Base-by-base conservation (phyloP, 2,329 filamentous ascomycete genomes). In the Didymella glomerata region DNA sequence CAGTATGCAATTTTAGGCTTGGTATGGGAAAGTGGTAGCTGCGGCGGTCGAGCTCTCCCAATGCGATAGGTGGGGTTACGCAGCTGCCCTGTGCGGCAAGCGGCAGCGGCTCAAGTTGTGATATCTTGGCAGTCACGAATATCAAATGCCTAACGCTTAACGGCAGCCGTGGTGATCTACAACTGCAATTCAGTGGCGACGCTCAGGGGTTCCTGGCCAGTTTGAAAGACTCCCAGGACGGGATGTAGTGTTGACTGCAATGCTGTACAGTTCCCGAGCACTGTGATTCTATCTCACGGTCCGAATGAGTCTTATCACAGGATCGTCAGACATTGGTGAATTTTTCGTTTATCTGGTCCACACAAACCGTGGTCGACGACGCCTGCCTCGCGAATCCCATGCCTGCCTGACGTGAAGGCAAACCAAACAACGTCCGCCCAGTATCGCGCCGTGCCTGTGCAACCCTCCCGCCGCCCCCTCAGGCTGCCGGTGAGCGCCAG, bases 31-130 rank as follows among this genome's bases (percentile, higher is more conserved):
- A 50, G 27, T 32, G 46, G 46, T 41, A 41, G 50, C 46, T 54
- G 56, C 22, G 40, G 24, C 30, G 56, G 36, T 53, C 36, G 44
- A 58, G 55, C 55, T 58, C 42, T 49, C 45, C 46, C 13, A 58
- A 45, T 32, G 49, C 38, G 49, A 54, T 59, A 46, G 56, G 56
- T 28, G 56, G 56, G 56, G 56, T 58, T 41, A 27, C 28, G 24
- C 38, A 48, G 42, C 45, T 58, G 49, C 49, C 55, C 55, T 45
- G 55, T 58, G 55, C 55, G 55, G 50, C 32, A 42, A 41, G 56
- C 50, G 38, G 46, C 41, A 22, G 45, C 54, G 42, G 54, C 54
- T 48, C 49, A 42, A 48, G 28, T 18, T 9, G 20, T 20, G 46
- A 42, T 42, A 20, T 59, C 56, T 59, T 59, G 56, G 56, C 50